Evolutionary conservation across 2,329 filamentous ascomycete genomes (phyloP).

Genomic region (Cryphonectria carpinicola): DNA sequence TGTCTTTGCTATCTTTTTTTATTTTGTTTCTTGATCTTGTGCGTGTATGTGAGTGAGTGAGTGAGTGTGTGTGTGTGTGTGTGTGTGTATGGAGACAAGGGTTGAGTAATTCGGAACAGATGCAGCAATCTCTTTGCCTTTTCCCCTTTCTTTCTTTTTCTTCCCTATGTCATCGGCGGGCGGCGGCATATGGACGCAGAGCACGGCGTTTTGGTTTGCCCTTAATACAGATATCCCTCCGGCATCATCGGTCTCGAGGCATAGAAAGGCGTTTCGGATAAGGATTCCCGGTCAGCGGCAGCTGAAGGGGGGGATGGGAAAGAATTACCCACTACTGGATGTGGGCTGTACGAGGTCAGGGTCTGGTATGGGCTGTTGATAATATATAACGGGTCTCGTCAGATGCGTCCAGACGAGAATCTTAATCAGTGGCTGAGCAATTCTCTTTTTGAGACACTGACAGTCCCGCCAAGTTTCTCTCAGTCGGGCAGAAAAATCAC

Average conservation of each 20-base stretch:
- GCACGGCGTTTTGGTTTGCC: slow-evolving; percentile 27
- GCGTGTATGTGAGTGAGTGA: no score
- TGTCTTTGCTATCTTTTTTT: neutral
- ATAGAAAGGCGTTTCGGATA: slow-evolving; percentile 25
- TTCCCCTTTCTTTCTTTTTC: neutral
- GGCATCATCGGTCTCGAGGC: slow-evolving; percentile 21
- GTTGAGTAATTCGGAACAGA: neutral
- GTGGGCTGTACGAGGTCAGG: neutral
- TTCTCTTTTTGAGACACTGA: neutral
- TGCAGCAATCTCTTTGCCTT: slow-evolving; percentile 1
- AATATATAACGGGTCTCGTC: neutral
- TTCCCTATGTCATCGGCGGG: neutral
- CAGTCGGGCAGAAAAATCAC: neutral
- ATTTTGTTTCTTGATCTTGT: neutral
- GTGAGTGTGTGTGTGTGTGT: neutral
- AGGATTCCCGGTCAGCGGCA: neutral
- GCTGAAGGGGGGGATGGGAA: neutral
- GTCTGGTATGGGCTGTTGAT: neutral
- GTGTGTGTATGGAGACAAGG: neutral
- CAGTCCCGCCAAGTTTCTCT: neutral
- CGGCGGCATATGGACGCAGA: slow-evolving; percentile 22
- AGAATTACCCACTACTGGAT: neutral
- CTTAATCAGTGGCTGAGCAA: slow-evolving; percentile 14
- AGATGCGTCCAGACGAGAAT: neutral
- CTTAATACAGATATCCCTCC: slow-evolving; percentile 17